Percentiles rank a stretch among this genome's conserved stretches.
Evolutionary conservation across 2,329 filamentous ascomycete genomes (phyloP).

Genomic region (Colletotrichum eremochloae): DNA sequence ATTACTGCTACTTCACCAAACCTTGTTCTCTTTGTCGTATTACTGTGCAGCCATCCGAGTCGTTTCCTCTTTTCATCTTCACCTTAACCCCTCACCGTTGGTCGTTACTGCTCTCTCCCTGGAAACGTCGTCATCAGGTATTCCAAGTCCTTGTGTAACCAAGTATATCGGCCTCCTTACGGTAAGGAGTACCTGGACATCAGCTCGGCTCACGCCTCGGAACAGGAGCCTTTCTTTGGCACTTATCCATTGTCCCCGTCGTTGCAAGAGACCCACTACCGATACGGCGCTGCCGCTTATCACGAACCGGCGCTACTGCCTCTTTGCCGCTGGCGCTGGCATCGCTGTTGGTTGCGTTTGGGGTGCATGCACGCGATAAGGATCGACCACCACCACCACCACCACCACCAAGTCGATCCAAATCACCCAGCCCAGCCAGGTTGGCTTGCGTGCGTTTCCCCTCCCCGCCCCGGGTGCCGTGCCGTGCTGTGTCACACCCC

Average conservation of each 20-base stretch:
- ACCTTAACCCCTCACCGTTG: background rate
- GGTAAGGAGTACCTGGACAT: background rate
- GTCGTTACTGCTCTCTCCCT: background rate
- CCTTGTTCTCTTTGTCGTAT: background rate
- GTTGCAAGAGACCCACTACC: background rate
- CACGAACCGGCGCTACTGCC: constrained; percentile 17
- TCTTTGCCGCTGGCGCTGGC: constrained; percentile 3
- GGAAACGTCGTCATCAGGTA: background rate
- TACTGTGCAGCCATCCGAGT: constrained; percentile 1
- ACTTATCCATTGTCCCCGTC: background rate
- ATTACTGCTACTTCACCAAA: constrained; percentile 1
- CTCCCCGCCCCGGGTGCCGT: background rate
- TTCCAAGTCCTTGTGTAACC: background rate
- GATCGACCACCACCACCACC: constrained; percentile 44
- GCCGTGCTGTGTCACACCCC: constrained; percentile 8
- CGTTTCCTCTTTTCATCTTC: background rate
- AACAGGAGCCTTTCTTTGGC: background rate
- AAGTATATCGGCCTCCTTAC: background rate
- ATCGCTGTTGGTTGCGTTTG: constrained; percentile 22
- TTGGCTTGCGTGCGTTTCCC: constrained; percentile 1
- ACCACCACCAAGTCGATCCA: constrained; percentile 43
- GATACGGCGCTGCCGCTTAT: constrained; percentile 9
- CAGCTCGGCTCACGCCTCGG: background rate
- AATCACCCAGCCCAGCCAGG: background rate
- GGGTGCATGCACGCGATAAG: constrained; percentile 49